These are phyloP conservation scores for Colletotrichum godetiae DNA, from an alignment of 2,329 filamentous ascomycete genomes.

Conservation along the genomic window DNA sequence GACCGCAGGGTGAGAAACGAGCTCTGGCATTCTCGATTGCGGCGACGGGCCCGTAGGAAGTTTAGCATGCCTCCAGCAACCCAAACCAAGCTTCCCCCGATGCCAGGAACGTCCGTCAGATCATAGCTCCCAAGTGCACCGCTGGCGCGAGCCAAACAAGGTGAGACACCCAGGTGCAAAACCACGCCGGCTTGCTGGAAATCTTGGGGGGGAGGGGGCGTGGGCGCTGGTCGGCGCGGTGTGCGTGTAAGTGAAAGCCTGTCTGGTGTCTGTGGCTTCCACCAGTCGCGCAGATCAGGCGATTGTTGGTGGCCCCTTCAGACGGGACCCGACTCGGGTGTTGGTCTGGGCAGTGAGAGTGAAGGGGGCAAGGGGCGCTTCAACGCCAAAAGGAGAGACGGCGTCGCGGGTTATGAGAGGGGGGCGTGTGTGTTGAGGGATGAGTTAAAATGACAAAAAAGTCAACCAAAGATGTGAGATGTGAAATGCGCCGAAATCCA, in stretches of 20 bases:
- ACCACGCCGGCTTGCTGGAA: slow-evolving; percentile 1
- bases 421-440: not conserved
- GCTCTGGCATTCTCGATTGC: not conserved
- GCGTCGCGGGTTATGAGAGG: not conserved
- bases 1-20: not conserved
- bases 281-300: slow-evolving; percentile 18
- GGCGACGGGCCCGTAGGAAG: not conserved
- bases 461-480: not conserved
- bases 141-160: slow-evolving; percentile 17
- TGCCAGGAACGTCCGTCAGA: slow-evolving; percentile 21
- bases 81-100: not conserved
- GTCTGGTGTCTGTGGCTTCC: not conserved
- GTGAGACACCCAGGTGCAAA: slow-evolving; percentile 19
- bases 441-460: slow-evolving; percentile 7
- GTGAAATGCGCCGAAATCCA: slow-evolving; percentile 8
- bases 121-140: not conserved
- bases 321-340: slow-evolving; percentile 12
- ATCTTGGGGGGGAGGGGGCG: not conserved
- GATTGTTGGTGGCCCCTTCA: slow-evolving; percentile 8
- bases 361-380: not conserved
- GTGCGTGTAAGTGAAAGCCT: not conserved
- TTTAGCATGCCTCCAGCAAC: not conserved
- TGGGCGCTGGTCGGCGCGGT: not conserved
- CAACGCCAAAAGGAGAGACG: slow-evolving; percentile 7
- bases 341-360: not conserved